A percentile compares a stretch with the other conserved stretches of the same genome.
Conservation (phyloP, 2,329 filamentous ascomycete genomes). For the Curvularia sp. region DNA sequence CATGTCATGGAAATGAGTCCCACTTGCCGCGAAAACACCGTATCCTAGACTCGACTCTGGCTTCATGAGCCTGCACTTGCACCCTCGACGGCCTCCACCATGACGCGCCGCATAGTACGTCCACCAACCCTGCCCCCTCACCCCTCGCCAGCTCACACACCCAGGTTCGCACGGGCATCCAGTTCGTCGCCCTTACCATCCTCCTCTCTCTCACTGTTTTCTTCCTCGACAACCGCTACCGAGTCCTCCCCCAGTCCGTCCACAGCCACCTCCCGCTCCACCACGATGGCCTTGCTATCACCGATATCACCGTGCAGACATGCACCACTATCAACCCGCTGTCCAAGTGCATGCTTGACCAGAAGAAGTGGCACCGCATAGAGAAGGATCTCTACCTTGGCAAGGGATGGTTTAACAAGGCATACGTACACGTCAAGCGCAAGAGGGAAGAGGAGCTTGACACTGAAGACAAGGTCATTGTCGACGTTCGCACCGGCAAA, state of each 20-base stretch:
- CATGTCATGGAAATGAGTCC: slow-evolving; percentile 26
- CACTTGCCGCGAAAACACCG: slow-evolving; percentile 8
- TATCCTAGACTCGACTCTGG: slow-evolving; percentile 14
- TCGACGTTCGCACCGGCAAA: slow-evolving; percentile 78
- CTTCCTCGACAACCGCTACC: slow-evolving; percentile 87
- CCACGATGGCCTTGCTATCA: slow-evolving; percentile 83
- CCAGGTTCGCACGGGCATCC: slow-evolving; percentile 69
- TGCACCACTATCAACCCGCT: slow-evolving; percentile 79
- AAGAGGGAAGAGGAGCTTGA: slow-evolving; percentile 86
- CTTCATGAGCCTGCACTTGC: slow-evolving; percentile 23
- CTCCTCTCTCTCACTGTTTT: slow-evolving; percentile 73
- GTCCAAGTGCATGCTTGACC: slow-evolving; percentile 77
- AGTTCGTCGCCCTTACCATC: slow-evolving; percentile 72
- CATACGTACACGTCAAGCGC: slow-evolving; percentile 81
- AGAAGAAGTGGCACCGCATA: slow-evolving; percentile 77
- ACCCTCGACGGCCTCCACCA: slow-evolving; percentile 32
- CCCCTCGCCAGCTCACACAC: slow-evolving; percentile 22
- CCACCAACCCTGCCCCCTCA: not conserved
- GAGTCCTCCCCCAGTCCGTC: slow-evolving; percentile 82
- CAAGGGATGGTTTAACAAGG: slow-evolving; percentile 74
- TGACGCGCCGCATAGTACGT: slow-evolving; percentile 52
- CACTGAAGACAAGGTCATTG: slow-evolving; percentile 76
- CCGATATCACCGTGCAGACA: slow-evolving; percentile 78
- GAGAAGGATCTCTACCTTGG: slow-evolving; percentile 89
- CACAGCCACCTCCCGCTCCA: slow-evolving; percentile 85